Evolutionary conservation across 1,284 basidiomycete species (phyloP), one percentile per base, ranked within the genome.

Genomic region (Ceratobasidium sp.): DNA sequence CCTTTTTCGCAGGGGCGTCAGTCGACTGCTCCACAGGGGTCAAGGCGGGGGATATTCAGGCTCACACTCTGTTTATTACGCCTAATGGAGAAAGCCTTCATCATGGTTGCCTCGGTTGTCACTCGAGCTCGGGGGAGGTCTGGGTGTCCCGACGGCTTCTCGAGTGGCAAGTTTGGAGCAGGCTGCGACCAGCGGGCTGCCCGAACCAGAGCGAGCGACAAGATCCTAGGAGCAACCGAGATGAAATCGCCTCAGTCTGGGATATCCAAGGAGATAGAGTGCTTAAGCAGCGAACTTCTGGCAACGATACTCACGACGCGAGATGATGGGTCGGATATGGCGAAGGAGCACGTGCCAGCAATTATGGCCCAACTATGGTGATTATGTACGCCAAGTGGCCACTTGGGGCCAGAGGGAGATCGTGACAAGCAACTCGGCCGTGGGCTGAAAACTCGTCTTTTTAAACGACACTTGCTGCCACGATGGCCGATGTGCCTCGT

Each of bases 51-150:
- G 23, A 43, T 10, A 53, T 23, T 16, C 26, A 26, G 3, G 28
- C 64, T 57, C 50, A 67, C 64, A 57, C 36, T 57, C 6, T 43
- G 48, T 41, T 67, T 67, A 67, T 67, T 48, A 57, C 64, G 64
- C n/a, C 64, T 48, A 32, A 67, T 67, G 21, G 48, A 53, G 41
- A 67, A 67, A 9, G 26, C 50, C 36, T 52, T 52, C 64, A 67
- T 67, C 5, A 43, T 55, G 53, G 8, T 23, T 67, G 46, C 3
- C 45, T 52, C 64, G 52, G 21, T 28, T 55, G 34, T 28, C 21
- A 8, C 4, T 43, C 36, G n/a, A 52, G 36, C 52, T 67, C 36
- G 36, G 64, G 28, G 64, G 64, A 39, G 64, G 39, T 67, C 26
- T 57, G 52, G 21, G 64, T 12, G 64, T 28, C n/a, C 50, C 26